Evolutionary conservation across 169 alveolate genomes (phyloP).

Genomic region (Neospora caninum): DNA sequence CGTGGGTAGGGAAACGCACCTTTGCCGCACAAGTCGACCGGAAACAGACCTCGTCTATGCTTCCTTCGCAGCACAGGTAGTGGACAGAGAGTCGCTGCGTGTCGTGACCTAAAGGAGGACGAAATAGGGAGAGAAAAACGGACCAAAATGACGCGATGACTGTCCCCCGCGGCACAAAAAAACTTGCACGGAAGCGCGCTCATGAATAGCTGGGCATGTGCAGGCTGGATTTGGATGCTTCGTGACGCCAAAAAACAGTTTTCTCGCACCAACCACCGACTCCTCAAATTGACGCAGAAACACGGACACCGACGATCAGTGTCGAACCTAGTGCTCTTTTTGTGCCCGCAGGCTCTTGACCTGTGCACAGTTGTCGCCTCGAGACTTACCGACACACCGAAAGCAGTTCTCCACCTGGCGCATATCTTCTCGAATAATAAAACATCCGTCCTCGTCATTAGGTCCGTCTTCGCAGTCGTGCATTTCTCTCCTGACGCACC

Average conservation of each 20-base stretch:
- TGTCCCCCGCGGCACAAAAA: no score
- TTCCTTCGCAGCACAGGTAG: slow-evolving; percentile 34
- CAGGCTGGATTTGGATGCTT: no score
- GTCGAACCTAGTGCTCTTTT: no score
- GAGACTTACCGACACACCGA: not conserved
- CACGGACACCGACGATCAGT: no score
- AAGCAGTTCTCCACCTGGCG: slow-evolving; percentile 3
- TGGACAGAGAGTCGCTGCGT: not conserved
- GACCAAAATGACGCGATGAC: no score
- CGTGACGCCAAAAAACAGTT: no score
- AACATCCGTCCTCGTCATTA: not conserved
- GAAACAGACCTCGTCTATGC: slow-evolving; percentile 24
- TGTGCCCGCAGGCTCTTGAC: no score
- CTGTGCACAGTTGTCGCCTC: not conserved
- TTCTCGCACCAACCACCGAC: no score
- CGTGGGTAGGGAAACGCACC: not conserved
- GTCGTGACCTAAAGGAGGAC: not conserved
- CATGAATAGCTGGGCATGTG: no score
- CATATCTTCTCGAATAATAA: slow-evolving; percentile 4
- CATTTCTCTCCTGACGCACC: not conserved
- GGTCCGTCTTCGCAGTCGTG: not conserved
- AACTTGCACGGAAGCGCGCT: no score
- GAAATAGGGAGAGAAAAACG: no score
- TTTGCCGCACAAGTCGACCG: not conserved
- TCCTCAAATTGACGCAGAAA: no score